Conservation (phyloP, 371 early-diverging fungal genomes). For the Apophysomyces ossiformis region DNA sequence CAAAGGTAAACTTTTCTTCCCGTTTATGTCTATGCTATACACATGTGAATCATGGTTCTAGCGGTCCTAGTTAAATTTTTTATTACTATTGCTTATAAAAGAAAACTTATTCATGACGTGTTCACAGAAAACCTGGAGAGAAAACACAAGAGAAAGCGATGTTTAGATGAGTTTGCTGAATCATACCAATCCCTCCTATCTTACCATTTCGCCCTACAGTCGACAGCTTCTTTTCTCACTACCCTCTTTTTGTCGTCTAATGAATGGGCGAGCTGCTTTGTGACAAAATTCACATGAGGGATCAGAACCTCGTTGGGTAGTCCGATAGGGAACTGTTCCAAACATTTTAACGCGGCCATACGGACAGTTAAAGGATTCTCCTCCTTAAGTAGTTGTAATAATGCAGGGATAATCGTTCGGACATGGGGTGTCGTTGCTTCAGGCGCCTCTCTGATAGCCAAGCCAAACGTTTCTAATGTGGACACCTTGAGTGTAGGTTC, state of each 20-base stretch:
- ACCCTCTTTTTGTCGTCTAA: conserved; percentile 89
- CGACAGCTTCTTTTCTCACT: conserved; percentile 88
- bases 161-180: not conserved
- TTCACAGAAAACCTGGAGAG: not conserved
- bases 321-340: conserved; percentile 70
- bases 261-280: conserved; percentile 61
- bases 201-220: conserved; percentile 86
- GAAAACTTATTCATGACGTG: too few species aligned
- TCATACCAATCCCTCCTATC: not conserved
- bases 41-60: too few species aligned
- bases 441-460: conserved; percentile 66
- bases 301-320: conserved; percentile 63
- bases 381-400: conserved; percentile 46
- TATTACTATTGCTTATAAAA: too few species aligned
- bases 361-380: conserved; percentile 61
- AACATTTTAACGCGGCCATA: conserved; percentile 71
- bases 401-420: conserved; percentile 50
- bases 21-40: too few species aligned
- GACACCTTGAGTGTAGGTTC: conserved; percentile 72
- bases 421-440: conserved; percentile 64
- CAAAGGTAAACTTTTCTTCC: too few species aligned
- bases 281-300: conserved; percentile 65
- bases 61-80: too few species aligned
- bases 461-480: conserved; percentile 75
- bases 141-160: not conserved